These are phyloP conservation scores for Saposhnikovia divaricata DNA, from an alignment of 129 eudicot genomes.

Conservation along the genomic window DNA sequence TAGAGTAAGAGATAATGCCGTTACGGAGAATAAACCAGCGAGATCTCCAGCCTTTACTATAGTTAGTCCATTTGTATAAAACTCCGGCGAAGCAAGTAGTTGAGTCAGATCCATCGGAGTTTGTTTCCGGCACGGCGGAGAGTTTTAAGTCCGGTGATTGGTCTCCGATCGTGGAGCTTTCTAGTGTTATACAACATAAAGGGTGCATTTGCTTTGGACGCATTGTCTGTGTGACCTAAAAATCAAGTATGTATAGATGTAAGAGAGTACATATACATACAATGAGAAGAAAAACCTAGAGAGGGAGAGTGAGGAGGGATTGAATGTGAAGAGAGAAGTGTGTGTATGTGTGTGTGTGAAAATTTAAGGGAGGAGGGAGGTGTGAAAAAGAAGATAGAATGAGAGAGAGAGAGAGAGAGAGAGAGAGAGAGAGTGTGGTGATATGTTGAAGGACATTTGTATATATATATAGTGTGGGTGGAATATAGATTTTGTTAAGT, in stretches of 20 bases:
- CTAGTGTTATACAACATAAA: conserved; percentile 65
- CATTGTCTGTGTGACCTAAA: conserved; percentile 30
- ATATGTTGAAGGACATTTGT: neutral
- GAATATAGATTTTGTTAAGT: neutral
- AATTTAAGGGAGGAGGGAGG: neutral
- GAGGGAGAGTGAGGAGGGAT: neutral
- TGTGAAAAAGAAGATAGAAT: neutral
- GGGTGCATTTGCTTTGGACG: conserved; percentile 87
- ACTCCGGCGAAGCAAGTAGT: conserved; percentile 61
- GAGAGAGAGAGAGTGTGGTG: neutral
- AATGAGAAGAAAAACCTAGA: neutral
- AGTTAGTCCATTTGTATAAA: conserved; percentile 81
- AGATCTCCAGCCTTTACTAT: conserved; percentile 95
- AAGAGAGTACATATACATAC: neutral
- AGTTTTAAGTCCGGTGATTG: conserved; percentile 46
- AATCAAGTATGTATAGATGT: neutral
- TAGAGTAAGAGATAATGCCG: conserved; percentile 73
- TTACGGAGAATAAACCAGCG: conserved; percentile 73
- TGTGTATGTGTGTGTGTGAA: neutral
- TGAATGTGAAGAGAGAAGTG: neutral
- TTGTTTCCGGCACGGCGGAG: neutral
- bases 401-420: neutral
- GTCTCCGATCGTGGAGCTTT: conserved; percentile 51
- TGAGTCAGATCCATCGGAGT: conserved; percentile 46
- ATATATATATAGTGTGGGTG: neutral